Evolutionary conservation across 2,329 filamentous ascomycete genomes (phyloP), one percentile per base, ranked within the genome.

Genomic region (Teratosphaeria gauchensis): DNA sequence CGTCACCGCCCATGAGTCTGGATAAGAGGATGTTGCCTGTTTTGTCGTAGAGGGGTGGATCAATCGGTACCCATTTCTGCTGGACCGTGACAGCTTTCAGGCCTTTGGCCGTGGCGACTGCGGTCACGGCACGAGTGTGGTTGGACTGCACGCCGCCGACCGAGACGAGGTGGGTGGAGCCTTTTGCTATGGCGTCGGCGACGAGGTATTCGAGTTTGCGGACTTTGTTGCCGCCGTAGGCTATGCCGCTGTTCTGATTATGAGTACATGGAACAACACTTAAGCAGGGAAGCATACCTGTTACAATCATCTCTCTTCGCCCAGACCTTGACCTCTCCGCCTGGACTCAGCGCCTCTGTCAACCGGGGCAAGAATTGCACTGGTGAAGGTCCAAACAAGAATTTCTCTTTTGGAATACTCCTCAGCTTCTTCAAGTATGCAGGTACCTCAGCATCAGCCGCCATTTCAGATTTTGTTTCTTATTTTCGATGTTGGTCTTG

Each of bases 21-120:
- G 83, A 85, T 2, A 89, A 78, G 73, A 89, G 84, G 63, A 89
- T 85, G 74, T 89, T 89, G 62, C 87, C 87, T 7, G 86, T 85
- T 63, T 78, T 79, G 46, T 62, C 61, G 58, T 68, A 68, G 8
- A 68, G 60, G 3, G 64, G 63, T 24, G 63, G 63, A 21, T 69
- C 66, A 38, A 68, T 67, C 4, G 66, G 64, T 6, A 70, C 68
- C 69, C 68, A 71, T 56, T 66, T 67, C 56, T 71, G 46, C 54
- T 70, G 68, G 1, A 70, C 64, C 0, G 66, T 66, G 1, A 71
- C 68, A 12, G 65, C 66, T 58, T 71, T 66, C 56, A 73, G 62
- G 1, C 72, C 72, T 1, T 67, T 64, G 0, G 65, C 65, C 2
- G 68, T 67, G 12, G 71, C 72, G 3, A 69, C 69, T 1, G 72